Percentiles rank a stretch among this genome's conserved stretches.
Evolutionary conservation across 1,284 basidiomycete species (phyloP).

Genomic region (Puccinia horiana): DNA sequence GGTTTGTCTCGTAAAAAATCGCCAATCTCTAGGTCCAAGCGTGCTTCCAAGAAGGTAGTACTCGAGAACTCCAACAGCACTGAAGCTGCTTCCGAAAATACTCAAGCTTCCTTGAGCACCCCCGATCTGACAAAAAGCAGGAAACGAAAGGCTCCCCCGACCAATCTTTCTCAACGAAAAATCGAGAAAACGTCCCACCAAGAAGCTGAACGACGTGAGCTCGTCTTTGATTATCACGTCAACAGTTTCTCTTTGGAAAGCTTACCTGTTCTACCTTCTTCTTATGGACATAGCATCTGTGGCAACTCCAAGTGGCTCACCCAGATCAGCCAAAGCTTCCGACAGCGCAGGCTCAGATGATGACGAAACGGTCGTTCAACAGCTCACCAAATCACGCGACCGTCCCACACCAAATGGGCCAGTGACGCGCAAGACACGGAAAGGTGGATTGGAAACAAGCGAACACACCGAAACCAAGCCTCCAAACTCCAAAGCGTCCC

Average conservation of each 20-base stretch:
- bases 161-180: slow-evolving; percentile 13
- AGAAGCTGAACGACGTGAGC: slow-evolving; percentile 26
- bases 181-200: neutral
- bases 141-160: slow-evolving; percentile 22
- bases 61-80: neutral
- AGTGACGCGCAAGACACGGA: slow-evolving; percentile 3
- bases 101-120: neutral
- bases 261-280: neutral
- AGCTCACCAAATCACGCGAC: slow-evolving; percentile 6
- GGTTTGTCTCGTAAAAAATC: neutral
- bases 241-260: neutral
- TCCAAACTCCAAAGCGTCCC: neutral
- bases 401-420: neutral
- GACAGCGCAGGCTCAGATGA: slow-evolving; percentile 22
- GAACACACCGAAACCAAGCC: neutral
- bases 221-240: neutral
- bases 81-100: neutral
- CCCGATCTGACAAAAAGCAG: neutral
- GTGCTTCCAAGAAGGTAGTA: neutral
- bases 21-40: neutral
- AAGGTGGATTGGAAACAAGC: neutral
- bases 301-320: neutral
- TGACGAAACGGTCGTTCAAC: slow-evolving; percentile 23
- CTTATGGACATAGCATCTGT: neutral
- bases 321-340: neutral